Evolutionary conservation across 2,329 filamentous ascomycete species (phyloP), one percentile per base, ranked within the genome.

Genomic region (Fusarium verticillioides): DNA sequence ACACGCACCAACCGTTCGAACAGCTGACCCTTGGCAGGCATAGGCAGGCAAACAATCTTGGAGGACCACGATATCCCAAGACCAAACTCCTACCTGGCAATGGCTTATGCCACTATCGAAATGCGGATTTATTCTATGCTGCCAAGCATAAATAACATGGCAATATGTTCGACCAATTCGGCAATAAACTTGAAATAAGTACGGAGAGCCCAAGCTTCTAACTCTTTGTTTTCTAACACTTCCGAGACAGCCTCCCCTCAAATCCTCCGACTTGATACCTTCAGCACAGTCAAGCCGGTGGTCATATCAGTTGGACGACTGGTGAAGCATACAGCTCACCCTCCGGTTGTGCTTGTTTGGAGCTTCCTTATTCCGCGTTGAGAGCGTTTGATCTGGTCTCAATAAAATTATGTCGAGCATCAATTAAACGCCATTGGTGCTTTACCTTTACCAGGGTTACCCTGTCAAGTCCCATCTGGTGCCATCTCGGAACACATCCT

Each of bases 401-500:
- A 42, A 15, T n/a, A 30, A 50, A 34, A 50, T 50, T 50, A 34
- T 40, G 50, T 37, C 44, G 46, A 49, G 53, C 57, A 43, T 53
- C 42, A 46, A 50, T 23, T n/a, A 39, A 36, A 62, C 58, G 52
- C 40, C 56, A 47, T 54, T 36, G 46, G 66, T 62, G 40, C 63
- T 63, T 37, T 53, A 54, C 34, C 47, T 69, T 64, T 34, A 39
- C 69, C 66, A 69, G 75, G 73, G 68, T 60, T 39, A 66, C 71
- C 75, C 65, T 77, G 75, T 46, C 61, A 53, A 46, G 63, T 46
- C 52, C 58, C 65, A 63, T 70, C 58, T 60, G 37, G 59, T 63
- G 56, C 58, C 75, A 73, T 76, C 62, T 74, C 68, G 60, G 68
- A 66, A 64, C 53, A 52, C 58, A 65, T 50, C 61, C 46, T 36